Evolutionary conservation across 2,329 filamentous ascomycete genomes (phyloP), one percentile per base, ranked within the genome.

Genomic region (Magnaporthiopsis rhizophila): DNA sequence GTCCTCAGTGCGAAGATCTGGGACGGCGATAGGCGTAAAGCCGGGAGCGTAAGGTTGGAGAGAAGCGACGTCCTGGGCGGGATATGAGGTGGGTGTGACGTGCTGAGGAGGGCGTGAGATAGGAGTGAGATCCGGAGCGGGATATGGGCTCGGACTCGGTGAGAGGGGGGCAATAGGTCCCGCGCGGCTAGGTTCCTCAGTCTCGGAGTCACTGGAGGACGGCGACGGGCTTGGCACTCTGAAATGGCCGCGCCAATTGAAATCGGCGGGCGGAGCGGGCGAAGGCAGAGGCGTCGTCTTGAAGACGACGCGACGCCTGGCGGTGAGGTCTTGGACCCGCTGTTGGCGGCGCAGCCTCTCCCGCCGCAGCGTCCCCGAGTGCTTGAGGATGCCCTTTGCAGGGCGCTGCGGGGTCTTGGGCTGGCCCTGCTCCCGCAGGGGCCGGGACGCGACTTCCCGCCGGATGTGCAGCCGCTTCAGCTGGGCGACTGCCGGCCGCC

Each of bases 161-260:
- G 38, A 21, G 18, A 21, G 15, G 18, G 15, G 38, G 18, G 30
- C 30, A 30, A 30, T 21, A 53, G 45, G 45, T 24, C 45, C 45
- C 18, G 45, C 3, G 45, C 45, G 18, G 45, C 45, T 6, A 9
- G 45, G 45, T 21, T n/a, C 45, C 21, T 53, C 45, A 4, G 18
- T 8, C 45, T 53, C 45, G 8, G 6, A 8, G 45, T 53, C 45
- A 21, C 21, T 53, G 21, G 18, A n/a, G 21, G 45, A n/a, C 6
- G 45, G 13, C 45, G 45, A 53, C 45, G 45, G 45, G 45, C 45
- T 53, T 3, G 61, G 61, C 21, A 62, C 61, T 28, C 26, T 32
- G 32, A 62, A 62, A n/a, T 56, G 53, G 53, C 61, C 61, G 24
- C 11, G 28, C 38, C 45, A 62, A 24, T 62, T 62, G 45, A 58